Conservation (phyloP, 768 basidiomycete species). For the Collybia mongolica region DNA sequence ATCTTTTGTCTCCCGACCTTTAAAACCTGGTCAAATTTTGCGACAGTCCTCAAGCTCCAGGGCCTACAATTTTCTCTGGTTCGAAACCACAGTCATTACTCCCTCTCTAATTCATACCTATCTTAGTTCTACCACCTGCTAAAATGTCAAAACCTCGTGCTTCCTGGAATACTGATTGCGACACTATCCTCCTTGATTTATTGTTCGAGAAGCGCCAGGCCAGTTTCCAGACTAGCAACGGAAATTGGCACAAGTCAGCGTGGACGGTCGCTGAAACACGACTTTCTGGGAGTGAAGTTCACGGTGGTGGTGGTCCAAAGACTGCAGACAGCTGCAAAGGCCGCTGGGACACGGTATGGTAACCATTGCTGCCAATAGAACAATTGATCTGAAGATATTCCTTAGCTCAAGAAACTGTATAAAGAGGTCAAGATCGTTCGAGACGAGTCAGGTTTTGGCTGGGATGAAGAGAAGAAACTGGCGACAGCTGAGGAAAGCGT, state of each 20-base stretch:
- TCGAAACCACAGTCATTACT: too few species aligned
- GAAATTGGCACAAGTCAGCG: too few species aligned
- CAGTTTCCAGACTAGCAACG: constrained; percentile 17
- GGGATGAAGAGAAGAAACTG: constrained; percentile 20
- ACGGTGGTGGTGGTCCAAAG: constrained; percentile 11
- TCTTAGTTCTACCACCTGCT: background rate
- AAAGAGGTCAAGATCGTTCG: constrained; percentile 15
- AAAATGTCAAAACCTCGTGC: background rate
- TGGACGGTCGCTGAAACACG: constrained; percentile 14
- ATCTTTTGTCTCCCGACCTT: too few species aligned
- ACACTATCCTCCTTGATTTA: background rate
- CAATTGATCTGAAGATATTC: constrained; percentile 1
- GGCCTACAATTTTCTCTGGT: too few species aligned
- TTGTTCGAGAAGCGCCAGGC: constrained; percentile 2
- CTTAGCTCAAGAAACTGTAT: constrained; percentile 21
- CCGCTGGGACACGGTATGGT: constrained; percentile 12
- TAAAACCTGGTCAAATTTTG: too few species aligned
- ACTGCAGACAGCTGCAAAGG: constrained; percentile 13
- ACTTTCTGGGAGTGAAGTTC: constrained; percentile 12
- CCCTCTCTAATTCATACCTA: too few species aligned
- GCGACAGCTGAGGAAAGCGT: constrained; percentile 27
- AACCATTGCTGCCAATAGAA: background rate
- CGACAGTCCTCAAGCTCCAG: too few species aligned
- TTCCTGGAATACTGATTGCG: background rate
- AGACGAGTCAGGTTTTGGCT: constrained; percentile 24